Evolutionary conservation across 2,329 filamentous ascomycete species (phyloP).

Genomic region (Alternaria novae-zelandiae): DNA sequence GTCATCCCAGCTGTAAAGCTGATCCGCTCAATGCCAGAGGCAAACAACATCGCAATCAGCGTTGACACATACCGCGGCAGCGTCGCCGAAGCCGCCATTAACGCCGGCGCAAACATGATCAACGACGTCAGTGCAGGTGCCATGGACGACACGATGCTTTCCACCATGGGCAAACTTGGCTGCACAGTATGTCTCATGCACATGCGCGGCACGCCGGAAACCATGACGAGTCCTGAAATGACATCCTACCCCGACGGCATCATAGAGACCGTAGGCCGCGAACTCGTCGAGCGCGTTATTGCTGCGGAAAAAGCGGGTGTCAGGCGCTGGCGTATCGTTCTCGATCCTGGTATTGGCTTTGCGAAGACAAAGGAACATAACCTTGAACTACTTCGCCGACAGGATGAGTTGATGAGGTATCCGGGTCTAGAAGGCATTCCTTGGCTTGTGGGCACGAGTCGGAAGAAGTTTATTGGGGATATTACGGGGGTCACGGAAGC

Average conservation of each 20-base stretch:
- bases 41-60: slow-evolving; percentile 73
- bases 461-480: slow-evolving; percentile 86
- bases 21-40: slow-evolving; percentile 71
- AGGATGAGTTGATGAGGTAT: slow-evolving; percentile 62
- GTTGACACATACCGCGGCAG: slow-evolving; percentile 90
- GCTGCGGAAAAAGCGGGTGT: slow-evolving; percentile 84
- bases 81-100: slow-evolving; percentile 78
- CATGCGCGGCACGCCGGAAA: slow-evolving; percentile 86
- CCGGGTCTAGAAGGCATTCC: slow-evolving; percentile 71
- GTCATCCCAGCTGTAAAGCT: slow-evolving; percentile 79
- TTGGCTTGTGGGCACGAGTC: slow-evolving; percentile 87
- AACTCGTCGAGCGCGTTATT: slow-evolving; percentile 72
- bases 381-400: slow-evolving; percentile 73
- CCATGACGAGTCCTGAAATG: slow-evolving; percentile 69
- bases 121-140: slow-evolving; percentile 90
- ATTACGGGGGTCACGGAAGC: slow-evolving; percentile 78
- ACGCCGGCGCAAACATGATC: slow-evolving; percentile 85
- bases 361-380: slow-evolving; percentile 86
- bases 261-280: slow-evolving; percentile 67
- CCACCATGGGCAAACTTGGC: slow-evolving; percentile 76
- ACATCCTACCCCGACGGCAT: slow-evolving; percentile 70
- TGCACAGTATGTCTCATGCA: slow-evolving; percentile 89
- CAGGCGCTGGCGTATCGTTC: slow-evolving; percentile 88
- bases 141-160: slow-evolving; percentile 81
- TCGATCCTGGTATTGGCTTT: slow-evolving; percentile 94